phyloP scores from a whole-genome alignment of 257 asterid species.

The Penstemon barbatus region DNA sequence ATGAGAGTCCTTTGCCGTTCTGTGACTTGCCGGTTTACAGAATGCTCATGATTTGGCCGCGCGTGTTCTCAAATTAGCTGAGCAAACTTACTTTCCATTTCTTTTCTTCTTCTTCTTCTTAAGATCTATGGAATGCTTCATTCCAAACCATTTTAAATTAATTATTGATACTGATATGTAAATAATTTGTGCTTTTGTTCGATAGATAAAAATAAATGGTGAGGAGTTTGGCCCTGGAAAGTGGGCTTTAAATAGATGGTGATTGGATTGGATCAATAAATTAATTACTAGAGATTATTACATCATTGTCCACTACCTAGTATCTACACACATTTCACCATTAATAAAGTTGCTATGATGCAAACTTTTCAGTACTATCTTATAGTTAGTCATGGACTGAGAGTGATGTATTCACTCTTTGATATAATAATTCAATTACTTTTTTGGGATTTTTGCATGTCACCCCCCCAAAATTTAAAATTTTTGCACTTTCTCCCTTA shows the following conservation, averaged over 20 bases:
- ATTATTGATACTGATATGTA: conserved; percentile 1
- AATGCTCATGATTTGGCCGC: background rate
- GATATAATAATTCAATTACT: conserved; percentile 19
- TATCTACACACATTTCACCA: conserved; percentile 27
- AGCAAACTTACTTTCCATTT: conserved; percentile 27
- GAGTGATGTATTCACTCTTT: conserved; percentile 13
- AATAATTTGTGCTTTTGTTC: background rate
- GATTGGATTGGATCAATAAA: conserved; percentile 17
- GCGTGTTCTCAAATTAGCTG: conserved; percentile 17
- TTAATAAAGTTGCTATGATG: conserved; percentile 25
- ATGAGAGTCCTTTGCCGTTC: conserved; percentile 52
- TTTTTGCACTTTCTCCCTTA: background rate
- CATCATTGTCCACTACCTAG: conserved; percentile 44
- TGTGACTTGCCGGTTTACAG: conserved; percentile 67
- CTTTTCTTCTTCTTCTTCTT: conserved; percentile 3
- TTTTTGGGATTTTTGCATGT: background rate
- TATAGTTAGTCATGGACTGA: background rate
- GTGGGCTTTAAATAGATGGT: conserved; percentile 37
- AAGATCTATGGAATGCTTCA: conserved; percentile 40
- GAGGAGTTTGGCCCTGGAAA: conserved; percentile 24
- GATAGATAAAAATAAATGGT: conserved; percentile 1
- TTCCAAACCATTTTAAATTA: conserved; percentile 31
- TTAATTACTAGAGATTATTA: conserved; percentile 15
- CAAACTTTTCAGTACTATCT: conserved; percentile 25
- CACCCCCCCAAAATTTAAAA: background rate